phyloP scores from a whole-genome alignment of 2,329 filamentous ascomycete genomes.

The Hypoxylon sp. region DNA sequence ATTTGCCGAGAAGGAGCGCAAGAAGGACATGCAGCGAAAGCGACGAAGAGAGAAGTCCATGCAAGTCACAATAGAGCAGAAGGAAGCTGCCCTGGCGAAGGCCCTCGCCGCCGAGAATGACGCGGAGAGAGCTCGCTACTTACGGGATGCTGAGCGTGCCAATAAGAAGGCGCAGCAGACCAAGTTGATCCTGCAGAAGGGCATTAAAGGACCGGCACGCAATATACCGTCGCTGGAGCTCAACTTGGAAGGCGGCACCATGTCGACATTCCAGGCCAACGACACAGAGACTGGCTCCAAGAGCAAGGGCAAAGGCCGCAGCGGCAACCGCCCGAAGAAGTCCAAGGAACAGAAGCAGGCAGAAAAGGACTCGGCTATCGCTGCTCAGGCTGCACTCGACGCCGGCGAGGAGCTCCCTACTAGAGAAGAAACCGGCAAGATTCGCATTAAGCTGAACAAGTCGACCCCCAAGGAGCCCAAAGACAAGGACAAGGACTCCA shows the following conservation, averaged over 20 bases:
- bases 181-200: slow-evolving; percentile 84
- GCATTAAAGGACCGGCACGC: slow-evolving; percentile 78
- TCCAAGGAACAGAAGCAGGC: slow-evolving; percentile 86
- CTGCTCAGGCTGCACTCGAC: slow-evolving; percentile 84
- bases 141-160: slow-evolving; percentile 86
- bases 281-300: slow-evolving; percentile 60
- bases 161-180: slow-evolving; percentile 94
- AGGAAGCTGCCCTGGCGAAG: slow-evolving; percentile 81
- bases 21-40: slow-evolving; percentile 99
- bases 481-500: slow-evolving; percentile 53
- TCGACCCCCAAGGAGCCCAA: slow-evolving; percentile 50
- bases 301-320: slow-evolving; percentile 59
- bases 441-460: slow-evolving; percentile 69
- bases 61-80: slow-evolving; percentile 89
- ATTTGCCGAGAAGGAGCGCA: slow-evolving; percentile 95
- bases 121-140: slow-evolving; percentile 78
- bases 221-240: slow-evolving; percentile 75
- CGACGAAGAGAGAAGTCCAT: slow-evolving; percentile 94
- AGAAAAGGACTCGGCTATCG: slow-evolving; percentile 84
- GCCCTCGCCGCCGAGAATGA: slow-evolving; percentile 83
- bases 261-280: slow-evolving; percentile 82
- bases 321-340: slow-evolving; percentile 81
- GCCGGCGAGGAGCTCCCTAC: slow-evolving; percentile 76
- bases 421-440: slow-evolving; percentile 66
- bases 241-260: slow-evolving; percentile 83